These are phyloP conservation scores for grape (Vitis vinifera) DNA, from an alignment of 164 flowering plant genomes.

Conservation along the genomic window DNA sequence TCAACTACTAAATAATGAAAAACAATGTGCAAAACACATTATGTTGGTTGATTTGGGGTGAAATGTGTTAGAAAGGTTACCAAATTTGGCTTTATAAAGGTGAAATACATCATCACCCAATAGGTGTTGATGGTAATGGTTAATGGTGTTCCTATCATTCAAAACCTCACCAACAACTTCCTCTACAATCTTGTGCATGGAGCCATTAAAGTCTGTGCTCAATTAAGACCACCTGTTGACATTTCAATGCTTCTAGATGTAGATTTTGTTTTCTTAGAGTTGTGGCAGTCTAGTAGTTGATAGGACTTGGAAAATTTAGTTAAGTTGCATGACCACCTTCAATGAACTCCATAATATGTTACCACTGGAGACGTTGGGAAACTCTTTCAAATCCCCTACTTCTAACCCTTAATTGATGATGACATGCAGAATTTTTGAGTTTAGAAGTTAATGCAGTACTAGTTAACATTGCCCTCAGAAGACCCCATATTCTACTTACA, in stretches of 20 bases:
- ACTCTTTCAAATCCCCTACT: too few species aligned
- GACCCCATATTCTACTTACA: too few species aligned
- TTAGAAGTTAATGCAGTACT: too few species aligned
- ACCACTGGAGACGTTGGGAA: too few species aligned
- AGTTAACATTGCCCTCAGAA: too few species aligned
- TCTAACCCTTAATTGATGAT: too few species aligned
- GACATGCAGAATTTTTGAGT: too few species aligned
- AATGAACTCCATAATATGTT: too few species aligned
- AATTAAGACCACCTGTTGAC: constrained; percentile 86
- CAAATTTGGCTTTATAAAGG: too few species aligned
- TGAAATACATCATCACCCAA: constrained; percentile 76
- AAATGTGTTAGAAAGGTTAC: constrained; percentile 98
- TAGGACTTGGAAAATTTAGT: too few species aligned
- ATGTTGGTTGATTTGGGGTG: constrained; percentile 97
- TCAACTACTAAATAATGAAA: constrained; percentile 68
- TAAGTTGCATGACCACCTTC: too few species aligned
- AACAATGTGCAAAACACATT: constrained; percentile 89
- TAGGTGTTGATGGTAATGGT: constrained; percentile 87
- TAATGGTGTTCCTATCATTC: constrained; percentile 60
- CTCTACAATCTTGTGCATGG: constrained; percentile 81
- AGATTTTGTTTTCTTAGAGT: constrained; percentile 88
- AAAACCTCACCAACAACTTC: constrained; percentile 83
- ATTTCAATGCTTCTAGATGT: constrained; percentile 89
- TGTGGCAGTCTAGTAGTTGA: constrained; percentile 44
- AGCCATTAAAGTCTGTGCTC: constrained; percentile 86